These are phyloP conservation scores for Candida glaebosa DNA, from an alignment of 805 yeast genomes.

Conservation along the genomic window DNA sequence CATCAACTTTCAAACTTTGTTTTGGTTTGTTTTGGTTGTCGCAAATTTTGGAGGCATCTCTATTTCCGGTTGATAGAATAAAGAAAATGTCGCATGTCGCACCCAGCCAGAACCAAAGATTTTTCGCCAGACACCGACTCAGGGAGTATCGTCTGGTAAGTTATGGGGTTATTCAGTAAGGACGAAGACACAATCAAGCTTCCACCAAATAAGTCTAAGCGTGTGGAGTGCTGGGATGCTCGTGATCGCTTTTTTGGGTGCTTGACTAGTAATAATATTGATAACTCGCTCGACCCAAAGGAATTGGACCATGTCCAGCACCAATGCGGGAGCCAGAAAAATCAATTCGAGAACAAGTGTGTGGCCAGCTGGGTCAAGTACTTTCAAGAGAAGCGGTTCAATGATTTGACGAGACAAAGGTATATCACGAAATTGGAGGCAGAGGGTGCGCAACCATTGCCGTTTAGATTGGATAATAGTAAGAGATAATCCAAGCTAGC, in stretches of 20 bases:
- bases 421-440: conserved; percentile 69
- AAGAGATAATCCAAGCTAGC: neutral
- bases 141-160: too few relatives aligned
- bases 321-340: conserved; percentile 55
- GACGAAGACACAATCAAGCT: conserved; percentile 28
- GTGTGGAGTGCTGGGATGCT: conserved; percentile 86
- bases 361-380: conserved; percentile 84
- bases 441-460: conserved; percentile 51
- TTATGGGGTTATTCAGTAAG: conserved; percentile 55
- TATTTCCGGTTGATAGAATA: too few relatives aligned
- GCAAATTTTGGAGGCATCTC: too few relatives aligned
- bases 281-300: conserved; percentile 63
- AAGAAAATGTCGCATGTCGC: conserved; percentile 1
- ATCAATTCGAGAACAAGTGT: conserved; percentile 69
- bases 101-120: too few relatives aligned
- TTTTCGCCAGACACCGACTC: too few relatives aligned
- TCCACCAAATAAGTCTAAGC: conserved; percentile 61
- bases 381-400: conserved; percentile 85
- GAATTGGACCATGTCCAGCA: conserved; percentile 44
- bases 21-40: too few relatives aligned
- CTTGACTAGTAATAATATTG: conserved; percentile 62
- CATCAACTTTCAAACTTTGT: too few relatives aligned
- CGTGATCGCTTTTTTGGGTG: conserved; percentile 79
- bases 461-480: conserved; percentile 22
- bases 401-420: conserved; percentile 65